phyloP scores from a whole-genome alignment of 768 basidiomycete genomes.

The Leccinum olivaceopallidum region DNA sequence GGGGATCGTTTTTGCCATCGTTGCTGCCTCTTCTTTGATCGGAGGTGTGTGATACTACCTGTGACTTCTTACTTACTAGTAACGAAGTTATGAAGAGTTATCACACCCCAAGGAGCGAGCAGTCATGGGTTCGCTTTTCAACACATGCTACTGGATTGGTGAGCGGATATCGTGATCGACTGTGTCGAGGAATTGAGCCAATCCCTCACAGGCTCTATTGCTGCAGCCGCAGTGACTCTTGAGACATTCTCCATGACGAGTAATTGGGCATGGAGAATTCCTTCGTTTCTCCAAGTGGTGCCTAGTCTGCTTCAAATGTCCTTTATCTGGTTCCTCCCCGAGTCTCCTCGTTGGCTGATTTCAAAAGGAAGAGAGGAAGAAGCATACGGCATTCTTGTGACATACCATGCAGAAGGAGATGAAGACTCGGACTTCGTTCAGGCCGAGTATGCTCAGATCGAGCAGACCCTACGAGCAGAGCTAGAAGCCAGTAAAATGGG shows the following conservation, averaged over 20 bases:
- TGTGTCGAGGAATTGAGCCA: background rate
- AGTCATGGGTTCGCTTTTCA: constrained; percentile 15
- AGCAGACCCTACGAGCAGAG: constrained; percentile 25
- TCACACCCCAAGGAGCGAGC: constrained; percentile 27
- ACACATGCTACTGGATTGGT: constrained; percentile 14
- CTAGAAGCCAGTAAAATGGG: background rate
- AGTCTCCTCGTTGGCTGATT: constrained; percentile 67
- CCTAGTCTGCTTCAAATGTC: constrained; percentile 54
- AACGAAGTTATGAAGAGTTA: constrained; percentile 13
- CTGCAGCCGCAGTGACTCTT: constrained; percentile 55
- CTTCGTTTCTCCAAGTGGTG: constrained; percentile 54
- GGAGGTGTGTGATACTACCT: constrained; percentile 13
- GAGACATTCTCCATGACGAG: constrained; percentile 59
- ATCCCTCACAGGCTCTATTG: constrained; percentile 16
- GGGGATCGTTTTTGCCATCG: constrained; percentile 13
- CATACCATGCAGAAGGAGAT: constrained; percentile 17
- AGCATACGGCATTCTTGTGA: constrained; percentile 47
- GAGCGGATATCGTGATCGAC: background rate
- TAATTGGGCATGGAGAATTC: constrained; percentile 72
- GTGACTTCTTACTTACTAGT: background rate
- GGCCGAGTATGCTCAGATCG: background rate
- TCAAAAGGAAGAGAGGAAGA: constrained; percentile 53
- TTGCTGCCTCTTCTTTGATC: constrained; percentile 25
- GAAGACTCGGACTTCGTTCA: background rate
- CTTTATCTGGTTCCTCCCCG: constrained; percentile 60